Base-by-base conservation (phyloP, 2,329 filamentous ascomycete genomes). In the Capronia americana region DNA sequence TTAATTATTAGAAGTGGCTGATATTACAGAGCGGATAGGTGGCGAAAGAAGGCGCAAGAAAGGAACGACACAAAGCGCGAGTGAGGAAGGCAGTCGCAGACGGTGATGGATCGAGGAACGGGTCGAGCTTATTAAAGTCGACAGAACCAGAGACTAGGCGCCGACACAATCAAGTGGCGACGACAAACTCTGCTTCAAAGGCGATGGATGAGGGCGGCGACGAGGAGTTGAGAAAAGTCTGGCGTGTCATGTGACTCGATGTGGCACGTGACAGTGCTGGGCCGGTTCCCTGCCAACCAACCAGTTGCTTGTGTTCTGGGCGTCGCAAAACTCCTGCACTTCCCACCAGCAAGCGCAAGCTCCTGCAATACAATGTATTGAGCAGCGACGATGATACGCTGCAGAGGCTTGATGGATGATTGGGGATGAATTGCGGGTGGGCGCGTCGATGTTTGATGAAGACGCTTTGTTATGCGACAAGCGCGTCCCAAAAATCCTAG, bases 111-210 rank as follows among this genome's bases (percentile, higher is more conserved):
- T 46, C 28, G 46, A 26, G 46, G 26, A 23, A 14, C 20, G 57
- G 26, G 28, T 54, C 53, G 54, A 63, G 48, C 24, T 61, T 69
- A 65, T 61, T 7, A n/a, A 3, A 44, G 17, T 44, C 38, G 38
- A 44, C 17, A 10, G 14, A 44, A 6, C 8, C 38, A 44, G 14
- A 44, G 38, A n/a, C 38, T n/a, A 44, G 38, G 38, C 38, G 17
- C 38, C 71, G 70, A 71, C 69, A 69, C 71, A 73, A 58, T 71
- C 41, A 71, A 71, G 71, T 71, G 71, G 70, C 71, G 71, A 73
- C 69, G 68, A 60, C 61, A 12, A 61, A 17, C 32, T 53, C 58
- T 55, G 53, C 53, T 30, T 55, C 28, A 20, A 34, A 44, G 62
- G 56, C 30, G 38, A 12, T 8, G 38, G 38, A 44, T 44, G 56